Evolutionary conservation across 371 early-diverging fungal genomes (phyloP), one percentile per base, ranked within the genome.

Genomic region (Mucor ambiguus): DNA sequence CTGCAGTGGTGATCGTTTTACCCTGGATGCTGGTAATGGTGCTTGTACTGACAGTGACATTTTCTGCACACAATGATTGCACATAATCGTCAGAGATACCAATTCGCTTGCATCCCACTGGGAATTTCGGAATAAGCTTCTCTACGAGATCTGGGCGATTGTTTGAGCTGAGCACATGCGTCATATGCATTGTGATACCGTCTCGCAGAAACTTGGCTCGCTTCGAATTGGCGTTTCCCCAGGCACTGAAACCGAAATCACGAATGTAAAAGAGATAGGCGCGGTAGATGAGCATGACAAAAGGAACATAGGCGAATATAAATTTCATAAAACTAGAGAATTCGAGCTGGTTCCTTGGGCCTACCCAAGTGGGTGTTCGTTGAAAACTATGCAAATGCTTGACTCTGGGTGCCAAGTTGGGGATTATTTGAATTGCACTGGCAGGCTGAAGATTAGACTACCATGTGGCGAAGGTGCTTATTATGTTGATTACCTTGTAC

Each of bases 21-120:
- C 76, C 81, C 61, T 80, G 71, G 33, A 89, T 65, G 6, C 46
- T 54, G 2, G 58, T 26, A 20, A 90, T 82, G 4, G 80, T 64
- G n/a, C 71, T 72, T 5, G 72, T 66, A 26, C 77, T 71, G 5
- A 90, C 75, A 5, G 72, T 76, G 26, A 84, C 82, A 41, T 87
- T 81, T 30, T 79, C 72, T 33, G 68, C 63, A 14, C 74, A 70
- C 8, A 89, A 48, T 0, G 88, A 77, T 28, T 76, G 74, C 46
- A 81, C 71, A 66, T 83, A 90, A 26, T 77, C 38, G 43, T 82
- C 80, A 1, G 85, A 83, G 24, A 81, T 71, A 20, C 78, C 74
- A 44, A 89, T 65, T 35, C 91, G 86, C 44, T 87, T 87, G 70
- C 88, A 88, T 12, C 87, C 88, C 22, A 80, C 64, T 2, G 78